These are phyloP conservation scores for Moniliophthora roreri DNA, from an alignment of 1,284 basidiomycete species.

Conservation along the genomic window DNA sequence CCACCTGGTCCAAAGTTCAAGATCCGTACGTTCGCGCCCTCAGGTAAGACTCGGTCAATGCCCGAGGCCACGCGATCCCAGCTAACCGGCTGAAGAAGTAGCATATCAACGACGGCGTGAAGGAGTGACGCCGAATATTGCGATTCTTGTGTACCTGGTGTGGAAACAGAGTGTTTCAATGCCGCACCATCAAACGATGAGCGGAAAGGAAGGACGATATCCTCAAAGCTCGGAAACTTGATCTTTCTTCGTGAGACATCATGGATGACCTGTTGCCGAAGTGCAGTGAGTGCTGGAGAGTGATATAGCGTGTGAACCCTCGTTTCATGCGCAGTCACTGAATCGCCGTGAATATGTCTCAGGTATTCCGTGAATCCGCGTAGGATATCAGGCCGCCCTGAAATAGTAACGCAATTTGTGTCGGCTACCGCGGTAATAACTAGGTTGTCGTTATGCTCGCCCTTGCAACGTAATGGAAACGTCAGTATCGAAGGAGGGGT, in stretches of 20 bases:
- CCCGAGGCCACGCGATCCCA: slow-evolving; percentile 45
- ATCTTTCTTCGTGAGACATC: slow-evolving; percentile 46
- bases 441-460: slow-evolving; percentile 22
- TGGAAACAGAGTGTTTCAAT: slow-evolving; percentile 22
- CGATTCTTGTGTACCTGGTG: too few species aligned
- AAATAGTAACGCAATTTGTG: slow-evolving; percentile 49
- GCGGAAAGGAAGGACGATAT: slow-evolving; percentile 45
- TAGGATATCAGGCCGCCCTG: slow-evolving; percentile 54
- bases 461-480: slow-evolving; percentile 18
- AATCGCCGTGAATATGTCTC: slow-evolving; percentile 30
- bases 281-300: slow-evolving; percentile 26
- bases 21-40: slow-evolving; percentile 27
- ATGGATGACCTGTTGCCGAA: slow-evolving; percentile 38
- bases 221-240: slow-evolving; percentile 43
- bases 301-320: slow-evolving; percentile 56
- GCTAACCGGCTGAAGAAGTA: slow-evolving; percentile 54
- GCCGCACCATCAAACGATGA: slow-evolving; percentile 46
- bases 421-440: slow-evolving; percentile 47
- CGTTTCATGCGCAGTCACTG: slow-evolving; percentile 25
- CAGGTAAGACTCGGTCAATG: slow-evolving; percentile 25
- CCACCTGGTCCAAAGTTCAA: slow-evolving; percentile 57
- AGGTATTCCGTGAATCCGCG: slow-evolving; percentile 37
- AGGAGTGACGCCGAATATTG: slow-evolving; percentile 18
- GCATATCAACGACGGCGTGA: slow-evolving; percentile 53
- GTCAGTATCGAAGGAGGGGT: background rate